Evolutionary conservation across 352 stramenopile genomes (phyloP).

Genomic region (Vaucheria bursata): DNA sequence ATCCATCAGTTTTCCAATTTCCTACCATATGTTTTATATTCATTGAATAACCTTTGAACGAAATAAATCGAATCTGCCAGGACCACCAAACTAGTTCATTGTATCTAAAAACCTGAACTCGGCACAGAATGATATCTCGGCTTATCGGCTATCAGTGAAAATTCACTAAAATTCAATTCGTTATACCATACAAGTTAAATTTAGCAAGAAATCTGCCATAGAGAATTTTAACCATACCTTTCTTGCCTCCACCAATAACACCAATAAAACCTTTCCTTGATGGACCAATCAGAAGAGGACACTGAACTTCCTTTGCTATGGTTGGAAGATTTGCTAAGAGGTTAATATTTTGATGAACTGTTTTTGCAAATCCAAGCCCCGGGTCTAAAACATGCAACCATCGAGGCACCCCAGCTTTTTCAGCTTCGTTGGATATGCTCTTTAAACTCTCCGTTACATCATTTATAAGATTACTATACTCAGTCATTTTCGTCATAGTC

Average conservation of each 20-base stretch:
- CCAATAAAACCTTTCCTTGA: conserved; percentile 96
- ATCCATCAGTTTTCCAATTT: too few species aligned
- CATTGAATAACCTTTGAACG: too few species aligned
- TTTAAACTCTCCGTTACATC: conserved; percentile 72
- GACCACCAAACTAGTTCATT: too few species aligned
- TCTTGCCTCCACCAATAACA: conserved; percentile 41
- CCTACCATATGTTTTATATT: too few species aligned
- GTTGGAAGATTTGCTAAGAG: conserved; percentile 67
- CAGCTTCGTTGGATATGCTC: conserved; percentile 61
- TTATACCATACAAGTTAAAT: background rate
- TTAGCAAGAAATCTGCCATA: background rate
- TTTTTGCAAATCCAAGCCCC: conserved; percentile 92
- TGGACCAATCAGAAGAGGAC: conserved; percentile 73
- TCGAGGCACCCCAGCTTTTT: conserved; percentile 65
- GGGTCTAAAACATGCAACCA: conserved; percentile 93
- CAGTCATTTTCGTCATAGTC: conserved; percentile 78
- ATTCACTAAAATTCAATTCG: too few species aligned
- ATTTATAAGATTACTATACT: conserved; percentile 76
- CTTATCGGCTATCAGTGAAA: too few species aligned
- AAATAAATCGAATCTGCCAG: too few species aligned
- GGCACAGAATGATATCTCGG: too few species aligned
- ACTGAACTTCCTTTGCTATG: conserved; percentile 47
- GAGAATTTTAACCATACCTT: too few species aligned
- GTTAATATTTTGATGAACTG: conserved; percentile 62
- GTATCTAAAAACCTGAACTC: too few species aligned